Percentiles rank a stretch among this genome's conserved stretches.
phyloP scores from a whole-genome alignment of 1,284 basidiomycete species.

The Phellinidium pouzarii region DNA sequence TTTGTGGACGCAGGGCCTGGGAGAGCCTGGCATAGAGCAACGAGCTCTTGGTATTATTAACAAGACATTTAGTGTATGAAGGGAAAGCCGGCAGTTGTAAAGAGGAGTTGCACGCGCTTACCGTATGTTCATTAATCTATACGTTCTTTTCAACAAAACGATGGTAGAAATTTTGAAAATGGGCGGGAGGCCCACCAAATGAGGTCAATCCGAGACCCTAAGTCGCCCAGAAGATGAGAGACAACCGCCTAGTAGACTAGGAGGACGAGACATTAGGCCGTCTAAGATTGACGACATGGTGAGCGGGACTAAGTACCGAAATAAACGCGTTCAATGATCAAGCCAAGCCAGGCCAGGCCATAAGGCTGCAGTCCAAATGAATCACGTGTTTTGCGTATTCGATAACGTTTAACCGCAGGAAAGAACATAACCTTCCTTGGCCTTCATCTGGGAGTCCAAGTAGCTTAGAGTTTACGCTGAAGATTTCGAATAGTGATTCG shows the following conservation, averaged over 20 bases:
- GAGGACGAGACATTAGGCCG: background rate
- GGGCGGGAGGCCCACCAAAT: slow-evolving; percentile 21
- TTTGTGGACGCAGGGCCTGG: slow-evolving; percentile 2
- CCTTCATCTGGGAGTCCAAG: too few species aligned
- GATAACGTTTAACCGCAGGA: background rate
- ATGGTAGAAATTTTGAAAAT: slow-evolving; percentile 20
- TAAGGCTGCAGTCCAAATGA: too few species aligned
- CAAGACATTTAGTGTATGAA: background rate
- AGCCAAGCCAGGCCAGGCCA: too few species aligned
- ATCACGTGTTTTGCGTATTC: too few species aligned
- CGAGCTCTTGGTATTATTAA: slow-evolving; percentile 3
- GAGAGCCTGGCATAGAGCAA: slow-evolving; percentile 3
- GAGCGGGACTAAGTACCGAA: too few species aligned
- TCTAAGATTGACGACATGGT: background rate
- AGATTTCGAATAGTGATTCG: background rate
- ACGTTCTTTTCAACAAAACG: slow-evolving; percentile 19
- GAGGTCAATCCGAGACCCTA: slow-evolving; percentile 21
- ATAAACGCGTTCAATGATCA: too few species aligned
- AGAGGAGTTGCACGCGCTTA: background rate
- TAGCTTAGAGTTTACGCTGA: too few species aligned
- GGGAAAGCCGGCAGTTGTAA: background rate
- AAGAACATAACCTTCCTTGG: background rate
- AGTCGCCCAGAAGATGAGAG: background rate
- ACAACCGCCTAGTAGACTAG: background rate
- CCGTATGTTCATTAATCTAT: slow-evolving; percentile 19